A percentile compares a stretch with the other conserved stretches of the same genome.
phyloP scores from a whole-genome alignment of 75 land plant genomes.

The Chamaecyparis obtusa region DNA sequence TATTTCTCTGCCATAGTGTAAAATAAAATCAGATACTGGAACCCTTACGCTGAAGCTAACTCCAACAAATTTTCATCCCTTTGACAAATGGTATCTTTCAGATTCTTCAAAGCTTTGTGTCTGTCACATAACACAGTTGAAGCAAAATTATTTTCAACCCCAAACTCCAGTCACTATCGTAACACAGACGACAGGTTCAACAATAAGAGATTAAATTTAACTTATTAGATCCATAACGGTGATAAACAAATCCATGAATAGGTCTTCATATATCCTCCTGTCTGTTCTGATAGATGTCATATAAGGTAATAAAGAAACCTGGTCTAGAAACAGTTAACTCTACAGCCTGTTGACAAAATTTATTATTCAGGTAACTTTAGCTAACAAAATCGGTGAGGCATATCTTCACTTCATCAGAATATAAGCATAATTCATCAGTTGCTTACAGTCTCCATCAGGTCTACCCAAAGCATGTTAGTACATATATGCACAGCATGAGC shows the following conservation, averaged over 20 bases:
- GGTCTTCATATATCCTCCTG: not conserved
- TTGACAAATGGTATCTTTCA: slow-evolving; percentile 46
- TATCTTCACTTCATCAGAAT: slow-evolving; percentile 1
- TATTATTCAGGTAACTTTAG: not conserved
- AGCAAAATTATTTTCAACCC: slow-evolving; percentile 7
- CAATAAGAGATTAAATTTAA: not conserved
- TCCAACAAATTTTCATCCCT: slow-evolving; percentile 48
- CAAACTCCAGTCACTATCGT: not conserved
- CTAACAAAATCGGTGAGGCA: not conserved
- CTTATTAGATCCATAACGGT: not conserved
- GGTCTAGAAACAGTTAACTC: not conserved
- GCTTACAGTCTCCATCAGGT: not conserved
- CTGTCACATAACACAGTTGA: slow-evolving; percentile 25
- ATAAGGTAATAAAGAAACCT: not conserved
- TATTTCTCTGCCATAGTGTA: not conserved
- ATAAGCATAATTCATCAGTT: slow-evolving; percentile 4
- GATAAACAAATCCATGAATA: not conserved
- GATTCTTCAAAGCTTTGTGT: slow-evolving; percentile 72
- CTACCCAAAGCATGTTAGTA: not conserved
- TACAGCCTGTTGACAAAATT: not conserved
- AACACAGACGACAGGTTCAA: not conserved
- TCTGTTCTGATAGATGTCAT: slow-evolving; percentile 9
- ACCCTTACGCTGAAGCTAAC: slow-evolving; percentile 68
- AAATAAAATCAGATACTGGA: not conserved
- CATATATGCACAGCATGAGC: not conserved